Evolutionary conservation across 1,284 basidiomycete species (phyloP).

Genomic region (Sutorius eximius): DNA sequence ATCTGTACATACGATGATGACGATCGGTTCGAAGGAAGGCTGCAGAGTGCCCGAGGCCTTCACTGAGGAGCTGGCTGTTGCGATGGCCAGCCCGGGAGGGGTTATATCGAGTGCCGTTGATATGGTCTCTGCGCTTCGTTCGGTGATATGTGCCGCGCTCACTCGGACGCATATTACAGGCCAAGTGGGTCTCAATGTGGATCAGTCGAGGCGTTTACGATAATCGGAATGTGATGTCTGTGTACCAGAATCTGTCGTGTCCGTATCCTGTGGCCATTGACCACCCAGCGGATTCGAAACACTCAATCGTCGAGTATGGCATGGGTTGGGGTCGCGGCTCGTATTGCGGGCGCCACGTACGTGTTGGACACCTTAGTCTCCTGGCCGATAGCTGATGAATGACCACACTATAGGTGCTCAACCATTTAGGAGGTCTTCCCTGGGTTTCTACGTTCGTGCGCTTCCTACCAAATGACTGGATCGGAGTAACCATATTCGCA

Average conservation of each 20-base stretch:
- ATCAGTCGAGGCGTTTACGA: conserved; percentile 31
- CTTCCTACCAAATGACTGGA: conserved; percentile 31
- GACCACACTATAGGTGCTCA: conserved; percentile 21
- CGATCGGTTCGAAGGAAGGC: conserved; percentile 12
- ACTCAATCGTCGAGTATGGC: conserved; percentile 32
- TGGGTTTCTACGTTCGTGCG: conserved; percentile 29
- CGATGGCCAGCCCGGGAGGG: conserved; percentile 37
- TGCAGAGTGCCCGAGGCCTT: conserved; percentile 32
- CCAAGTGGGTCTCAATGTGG: conserved; percentile 36
- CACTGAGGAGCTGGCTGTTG: conserved; percentile 20
- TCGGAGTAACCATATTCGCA: conserved; percentile 33
- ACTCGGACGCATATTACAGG: conserved; percentile 16
- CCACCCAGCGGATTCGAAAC: conserved; percentile 1
- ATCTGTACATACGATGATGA: neutral
- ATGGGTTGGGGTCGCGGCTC: conserved; percentile 37
- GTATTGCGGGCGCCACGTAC: conserved; percentile 37
- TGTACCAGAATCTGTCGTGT: conserved; percentile 29
- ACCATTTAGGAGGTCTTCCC: conserved; percentile 31
- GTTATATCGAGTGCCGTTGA: conserved; percentile 38
- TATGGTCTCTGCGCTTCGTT: conserved; percentile 23
- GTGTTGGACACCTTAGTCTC: neutral
- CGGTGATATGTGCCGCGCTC: neutral
- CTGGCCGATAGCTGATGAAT: neutral
- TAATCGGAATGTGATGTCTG: conserved; percentile 29
- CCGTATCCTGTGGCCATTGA: conserved; percentile 22